phyloP scores from a whole-genome alignment of 345 rosid species.

The Pugionium cornutum region DNA sequence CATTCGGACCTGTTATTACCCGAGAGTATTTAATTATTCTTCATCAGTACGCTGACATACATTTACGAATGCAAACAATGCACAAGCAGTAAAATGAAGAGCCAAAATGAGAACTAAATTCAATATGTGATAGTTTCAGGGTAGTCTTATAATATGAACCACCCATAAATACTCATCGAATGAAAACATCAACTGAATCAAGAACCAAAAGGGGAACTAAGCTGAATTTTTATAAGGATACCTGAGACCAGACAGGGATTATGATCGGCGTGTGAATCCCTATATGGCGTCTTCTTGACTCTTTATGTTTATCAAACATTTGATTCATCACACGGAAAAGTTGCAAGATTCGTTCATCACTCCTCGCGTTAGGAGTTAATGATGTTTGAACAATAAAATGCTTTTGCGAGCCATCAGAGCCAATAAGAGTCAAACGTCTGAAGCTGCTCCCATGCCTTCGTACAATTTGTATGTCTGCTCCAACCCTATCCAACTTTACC shows the following conservation, averaged over 20 bases:
- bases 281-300: slow-evolving; percentile 85
- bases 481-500: slow-evolving; percentile 86
- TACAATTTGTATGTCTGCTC: slow-evolving; percentile 93
- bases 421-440: slow-evolving; percentile 89
- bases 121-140: not conserved
- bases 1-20: slow-evolving; percentile 73
- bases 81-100: too few species aligned
- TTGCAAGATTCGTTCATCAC: slow-evolving; percentile 93
- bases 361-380: slow-evolving; percentile 95
- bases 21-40: too few species aligned
- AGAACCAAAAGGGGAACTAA: slow-evolving; percentile 15
- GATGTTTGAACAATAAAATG: slow-evolving; percentile 98
- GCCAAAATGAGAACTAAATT: too few species aligned
- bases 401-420: slow-evolving; percentile 92
- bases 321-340: slow-evolving; percentile 97
- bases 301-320: slow-evolving; percentile 98
- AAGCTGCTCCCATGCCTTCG: slow-evolving; percentile 99
- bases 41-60: too few species aligned
- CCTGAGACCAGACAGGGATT: slow-evolving; percentile 99
- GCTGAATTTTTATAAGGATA: slow-evolving; percentile 25
- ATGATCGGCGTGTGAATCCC: slow-evolving; percentile 91
- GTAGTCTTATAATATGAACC: not conserved
- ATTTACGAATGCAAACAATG: too few species aligned
- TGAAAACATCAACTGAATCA: slow-evolving; percentile 19
- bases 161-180: slow-evolving; percentile 5